Evolutionary conservation across 257 asterid genomes (phyloP).

Genomic region (Forsythia suspensa): DNA sequence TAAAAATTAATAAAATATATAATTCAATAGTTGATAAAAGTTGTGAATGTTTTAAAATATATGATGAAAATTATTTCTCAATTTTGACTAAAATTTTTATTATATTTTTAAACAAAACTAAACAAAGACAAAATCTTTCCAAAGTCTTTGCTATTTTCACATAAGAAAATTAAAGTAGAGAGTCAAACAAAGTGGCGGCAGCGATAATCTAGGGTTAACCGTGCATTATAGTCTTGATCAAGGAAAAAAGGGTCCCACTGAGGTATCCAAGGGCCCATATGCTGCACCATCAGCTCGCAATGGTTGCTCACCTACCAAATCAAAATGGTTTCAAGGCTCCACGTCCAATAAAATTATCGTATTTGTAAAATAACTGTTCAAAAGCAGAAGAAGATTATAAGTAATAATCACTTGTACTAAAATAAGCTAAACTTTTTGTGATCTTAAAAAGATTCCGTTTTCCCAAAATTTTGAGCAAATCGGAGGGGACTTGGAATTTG

Average conservation of each 20-base stretch:
- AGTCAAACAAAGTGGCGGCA: not conserved
- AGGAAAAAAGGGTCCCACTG: constrained; percentile 16
- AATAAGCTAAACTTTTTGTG: not conserved
- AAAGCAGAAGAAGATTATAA: constrained; percentile 26
- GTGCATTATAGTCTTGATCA: constrained; percentile 7
- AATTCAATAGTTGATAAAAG: too few species aligned
- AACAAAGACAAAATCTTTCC: too few species aligned
- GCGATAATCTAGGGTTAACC: constrained; percentile 7
- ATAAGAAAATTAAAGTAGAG: not conserved
- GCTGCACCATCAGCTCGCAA: constrained; percentile 7
- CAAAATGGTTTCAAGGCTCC: constrained; percentile 27
- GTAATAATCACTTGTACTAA: constrained; percentile 12
- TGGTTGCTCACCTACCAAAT: constrained; percentile 48
- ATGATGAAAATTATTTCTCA: too few species aligned
- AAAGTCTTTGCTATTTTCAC: not conserved
- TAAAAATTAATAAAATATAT: too few species aligned
- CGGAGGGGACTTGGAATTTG: not conserved
- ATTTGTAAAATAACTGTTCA: constrained; percentile 27
- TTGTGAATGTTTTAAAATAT: too few species aligned
- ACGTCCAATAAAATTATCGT: constrained; percentile 32
- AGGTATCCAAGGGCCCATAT: constrained; percentile 18
- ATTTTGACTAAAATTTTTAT: too few species aligned
- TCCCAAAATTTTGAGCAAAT: not conserved
- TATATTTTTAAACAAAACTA: too few species aligned
- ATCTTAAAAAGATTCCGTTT: not conserved